A percentile compares a stretch with the other conserved stretches of the same genome.
phyloP scores from a whole-genome alignment of 805 yeast species.

The Ogataea paraovalis region DNA sequence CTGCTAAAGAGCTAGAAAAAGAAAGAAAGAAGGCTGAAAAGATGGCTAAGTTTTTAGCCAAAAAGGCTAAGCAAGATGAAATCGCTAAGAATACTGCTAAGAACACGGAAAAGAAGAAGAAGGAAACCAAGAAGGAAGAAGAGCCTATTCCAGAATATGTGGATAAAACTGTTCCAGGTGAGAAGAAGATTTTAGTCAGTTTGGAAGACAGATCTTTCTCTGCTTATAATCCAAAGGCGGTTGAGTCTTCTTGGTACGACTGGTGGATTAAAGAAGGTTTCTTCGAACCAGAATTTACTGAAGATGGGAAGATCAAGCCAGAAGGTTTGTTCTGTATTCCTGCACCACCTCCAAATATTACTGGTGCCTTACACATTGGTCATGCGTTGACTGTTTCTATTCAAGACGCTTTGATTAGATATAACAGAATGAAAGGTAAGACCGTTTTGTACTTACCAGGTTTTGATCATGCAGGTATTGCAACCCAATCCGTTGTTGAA shows the following conservation, averaged over 20 bases:
- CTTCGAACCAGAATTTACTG: slow-evolving; percentile 81
- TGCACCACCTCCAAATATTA: slow-evolving; percentile 99
- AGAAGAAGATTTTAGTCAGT: slow-evolving; percentile 81
- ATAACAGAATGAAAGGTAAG: slow-evolving; percentile 95
- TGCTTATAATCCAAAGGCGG: slow-evolving; percentile 88
- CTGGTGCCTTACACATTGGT: slow-evolving; percentile 98
- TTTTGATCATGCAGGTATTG: slow-evolving; percentile 98
- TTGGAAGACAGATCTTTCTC: slow-evolving; percentile 91
- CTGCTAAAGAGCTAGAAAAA: slow-evolving; percentile 70
- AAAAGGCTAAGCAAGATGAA: slow-evolving; percentile 67
- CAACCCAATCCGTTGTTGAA: slow-evolving; percentile 97
- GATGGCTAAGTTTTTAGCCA: slow-evolving; percentile 68
- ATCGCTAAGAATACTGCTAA: slow-evolving; percentile 44
- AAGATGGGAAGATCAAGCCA: slow-evolving; percentile 70
- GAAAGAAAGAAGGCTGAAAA: slow-evolving; percentile 57
- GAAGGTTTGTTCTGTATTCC: slow-evolving; percentile 88
- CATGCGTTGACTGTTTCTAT: slow-evolving; percentile 94
- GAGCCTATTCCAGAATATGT: slow-evolving; percentile 81
- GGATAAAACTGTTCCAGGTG: slow-evolving; percentile 83
- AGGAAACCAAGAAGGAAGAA: slow-evolving; percentile 63
- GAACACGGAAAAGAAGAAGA: slow-evolving; percentile 50
- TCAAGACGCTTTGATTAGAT: slow-evolving; percentile 91
- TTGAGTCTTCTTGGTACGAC: slow-evolving; percentile 94
- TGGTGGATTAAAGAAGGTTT: slow-evolving; percentile 94
- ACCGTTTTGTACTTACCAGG: slow-evolving; percentile 93